Evolutionary conservation across 495 filamentous ascomycete species (phyloP), one percentile per base, ranked within the genome.

Genomic region (Oidiodendron maius): DNA sequence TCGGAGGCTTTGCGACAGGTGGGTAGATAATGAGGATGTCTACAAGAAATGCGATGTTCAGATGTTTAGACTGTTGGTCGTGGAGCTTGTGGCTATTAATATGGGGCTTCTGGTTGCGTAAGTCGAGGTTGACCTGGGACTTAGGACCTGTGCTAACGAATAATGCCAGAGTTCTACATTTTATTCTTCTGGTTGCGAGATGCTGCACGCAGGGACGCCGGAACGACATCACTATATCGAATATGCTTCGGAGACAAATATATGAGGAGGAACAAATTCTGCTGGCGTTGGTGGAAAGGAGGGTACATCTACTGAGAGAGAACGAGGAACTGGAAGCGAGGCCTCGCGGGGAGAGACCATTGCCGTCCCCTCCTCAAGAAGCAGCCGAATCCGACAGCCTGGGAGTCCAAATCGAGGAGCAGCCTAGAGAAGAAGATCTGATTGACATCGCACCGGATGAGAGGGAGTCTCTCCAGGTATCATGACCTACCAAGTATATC

Each of bases 41-140:
- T 46, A 47, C 20, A 26, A 24, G 9, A 41, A 48, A 34, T 53
- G 50, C 26, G 50, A 53, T 24, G 18, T 24, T 8, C 26, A 20
- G 13, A 35, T 43, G 38, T 43, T 37, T 3, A 35, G 12, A 21
- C 22, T 53, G 9, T 38, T 53, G 18, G 45, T 53, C 11, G 51
- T 48, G 39, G 44, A 48, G n/a, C 18, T 53, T 25, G 30, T 53
- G 15, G 44, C 44, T 15, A 34, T 48, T 1, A 43, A 43, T 20
- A 21, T 47, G 20, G 37, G 44, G 22, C 25, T 53, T 8, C 16
- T 53, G 15, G 51, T 40, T 26, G 41, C 44, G 50, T 53, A 37
- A 42, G 50, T 40, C n/a, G 40, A 9, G 11, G 6, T 6, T 41
- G 13, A 8, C 20, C 39, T 21, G 18, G 24, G 16, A 18, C 11